Evolutionary conservation across 2,329 filamentous ascomycete species (phyloP).

Genomic region (Fusarium dlaminii): DNA sequence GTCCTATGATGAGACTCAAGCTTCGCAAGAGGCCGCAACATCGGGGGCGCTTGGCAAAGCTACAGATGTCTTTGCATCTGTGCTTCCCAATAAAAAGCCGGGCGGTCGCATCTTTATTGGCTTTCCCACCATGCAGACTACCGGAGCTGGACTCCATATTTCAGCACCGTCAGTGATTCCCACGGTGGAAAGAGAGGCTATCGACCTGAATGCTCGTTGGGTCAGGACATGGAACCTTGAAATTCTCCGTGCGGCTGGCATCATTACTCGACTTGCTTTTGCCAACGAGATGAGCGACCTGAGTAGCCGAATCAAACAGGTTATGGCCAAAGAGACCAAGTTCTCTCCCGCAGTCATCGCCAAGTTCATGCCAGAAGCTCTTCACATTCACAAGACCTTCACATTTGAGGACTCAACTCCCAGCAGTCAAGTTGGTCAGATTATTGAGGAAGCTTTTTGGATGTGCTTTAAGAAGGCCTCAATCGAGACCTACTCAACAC

Average conservation of each 20-base stretch:
- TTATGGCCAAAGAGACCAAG: conserved; percentile 57
- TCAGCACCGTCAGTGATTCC: conserved; percentile 97
- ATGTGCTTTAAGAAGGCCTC: conserved; percentile 83
- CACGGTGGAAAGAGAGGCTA: conserved; percentile 95
- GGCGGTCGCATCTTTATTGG: conserved; percentile 94
- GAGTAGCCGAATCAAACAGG: conserved; percentile 65
- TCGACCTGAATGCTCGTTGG: conserved; percentile 94
- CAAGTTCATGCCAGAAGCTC: conserved; percentile 77
- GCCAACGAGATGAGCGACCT: conserved; percentile 85
- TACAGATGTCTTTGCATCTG: conserved; percentile 86
- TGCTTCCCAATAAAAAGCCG: conserved; percentile 84
- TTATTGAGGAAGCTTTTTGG: conserved; percentile 97
- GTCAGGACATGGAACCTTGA: conserved; percentile 96
- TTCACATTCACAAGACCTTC: conserved; percentile 88
- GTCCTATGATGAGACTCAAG: conserved; percentile 83
- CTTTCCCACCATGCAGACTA: conserved; percentile 97
- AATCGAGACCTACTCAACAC: conserved; percentile 88
- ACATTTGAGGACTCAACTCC: conserved; percentile 91
- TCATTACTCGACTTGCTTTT: conserved; percentile 89
- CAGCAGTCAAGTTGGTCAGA: conserved; percentile 81
- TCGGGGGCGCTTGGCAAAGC: conserved; percentile 62
- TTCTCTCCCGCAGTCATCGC: conserved; percentile 71
- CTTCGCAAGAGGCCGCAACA: conserved; percentile 64
- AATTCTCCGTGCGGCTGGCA: conserved; percentile 88
- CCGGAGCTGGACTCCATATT: conserved; percentile 90